phyloP scores from a whole-genome alignment of 176 grass and related monocot species.

The Cocos nucifera region DNA sequence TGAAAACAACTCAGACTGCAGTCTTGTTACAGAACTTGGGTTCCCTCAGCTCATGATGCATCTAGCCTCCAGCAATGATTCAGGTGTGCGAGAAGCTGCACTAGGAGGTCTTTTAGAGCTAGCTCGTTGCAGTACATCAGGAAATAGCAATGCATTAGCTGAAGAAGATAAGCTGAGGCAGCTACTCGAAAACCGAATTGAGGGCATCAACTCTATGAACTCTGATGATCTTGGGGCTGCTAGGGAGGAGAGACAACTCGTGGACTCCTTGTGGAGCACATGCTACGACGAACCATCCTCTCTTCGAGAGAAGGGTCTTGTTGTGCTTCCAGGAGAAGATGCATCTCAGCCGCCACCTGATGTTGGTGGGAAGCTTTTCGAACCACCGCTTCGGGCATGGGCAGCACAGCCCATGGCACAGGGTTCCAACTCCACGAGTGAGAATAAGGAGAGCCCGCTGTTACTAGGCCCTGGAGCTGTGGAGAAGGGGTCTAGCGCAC shows the following conservation, averaged over 20 bases:
- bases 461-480: slow-evolving; percentile 39
- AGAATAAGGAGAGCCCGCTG: slow-evolving; percentile 47
- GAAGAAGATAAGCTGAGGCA: slow-evolving; percentile 39
- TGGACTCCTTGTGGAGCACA: slow-evolving; percentile 55
- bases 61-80: slow-evolving; percentile 51
- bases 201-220: slow-evolving; percentile 51
- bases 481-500: background rate
- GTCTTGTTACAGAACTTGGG: slow-evolving; percentile 48
- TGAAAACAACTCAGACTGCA: slow-evolving; percentile 59
- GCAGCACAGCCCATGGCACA: slow-evolving; percentile 12
- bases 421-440: slow-evolving; percentile 11
- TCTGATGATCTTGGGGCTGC: slow-evolving; percentile 61
- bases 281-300: slow-evolving; percentile 71
- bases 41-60: slow-evolving; percentile 68
- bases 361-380: slow-evolving; percentile 51
- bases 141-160: slow-evolving; percentile 23
- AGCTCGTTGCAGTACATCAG: slow-evolving; percentile 35
- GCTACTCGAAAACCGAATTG: slow-evolving; percentile 53
- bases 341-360: slow-evolving; percentile 49
- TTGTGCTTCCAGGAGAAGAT: slow-evolving; percentile 69
- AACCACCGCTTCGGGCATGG: slow-evolving; percentile 44
- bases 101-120: slow-evolving; percentile 64
- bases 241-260: slow-evolving; percentile 66
- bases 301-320: slow-evolving; percentile 50
- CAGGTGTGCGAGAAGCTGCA: slow-evolving; percentile 68